Percentiles rank a stretch among this genome's conserved stretches.
Conservation (phyloP, 176 grass and related monocot species). For the Miscanthus lutarioriparius region DNA sequence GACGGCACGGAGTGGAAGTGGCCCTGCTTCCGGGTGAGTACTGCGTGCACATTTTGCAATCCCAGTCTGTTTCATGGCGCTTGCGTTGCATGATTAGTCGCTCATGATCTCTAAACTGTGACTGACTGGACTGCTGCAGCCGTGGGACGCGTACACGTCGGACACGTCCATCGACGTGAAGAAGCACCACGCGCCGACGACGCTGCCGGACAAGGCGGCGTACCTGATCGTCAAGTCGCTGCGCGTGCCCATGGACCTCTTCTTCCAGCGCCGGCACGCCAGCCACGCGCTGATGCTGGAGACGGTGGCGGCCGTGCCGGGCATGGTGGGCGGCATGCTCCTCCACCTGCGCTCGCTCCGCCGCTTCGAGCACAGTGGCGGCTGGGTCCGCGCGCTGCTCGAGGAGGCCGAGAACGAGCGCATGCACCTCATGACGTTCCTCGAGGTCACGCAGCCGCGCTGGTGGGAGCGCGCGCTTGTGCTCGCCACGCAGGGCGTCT, state of each 20-base stretch:
- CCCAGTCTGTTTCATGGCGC: not conserved
- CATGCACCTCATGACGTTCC: conserved; percentile 98
- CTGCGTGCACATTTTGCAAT: not conserved
- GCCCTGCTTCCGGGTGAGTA: conserved; percentile 49
- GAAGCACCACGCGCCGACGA: conserved; percentile 83
- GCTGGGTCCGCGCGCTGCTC: conserved; percentile 76
- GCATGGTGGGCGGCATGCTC: conserved; percentile 93
- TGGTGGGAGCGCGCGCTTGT: conserved; percentile 97
- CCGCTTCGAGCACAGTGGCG: conserved; percentile 93
- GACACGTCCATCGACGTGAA: conserved; percentile 73
- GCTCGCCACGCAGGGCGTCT: conserved; percentile 77
- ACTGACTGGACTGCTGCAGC: conserved; percentile 30
- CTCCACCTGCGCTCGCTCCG: conserved; percentile 94
- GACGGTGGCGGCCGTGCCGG: conserved; percentile 89
- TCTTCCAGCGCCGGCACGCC: conserved; percentile 86
- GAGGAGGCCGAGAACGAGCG: conserved; percentile 99
- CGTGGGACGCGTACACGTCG: conserved; percentile 82
- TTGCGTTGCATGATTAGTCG: not conserved
- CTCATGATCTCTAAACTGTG: not conserved
- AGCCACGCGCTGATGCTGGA: conserved; percentile 86
- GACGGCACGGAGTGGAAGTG: conserved; percentile 70
- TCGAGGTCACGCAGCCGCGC: conserved; percentile 68
- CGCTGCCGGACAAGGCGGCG: conserved; percentile 66
- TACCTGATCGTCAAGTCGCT: conserved; percentile 73
- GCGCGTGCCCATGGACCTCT: conserved; percentile 59